Evolutionary conservation across 1,284 basidiomycete genomes (phyloP).

Genomic region (Ceratobasidium sp.): DNA sequence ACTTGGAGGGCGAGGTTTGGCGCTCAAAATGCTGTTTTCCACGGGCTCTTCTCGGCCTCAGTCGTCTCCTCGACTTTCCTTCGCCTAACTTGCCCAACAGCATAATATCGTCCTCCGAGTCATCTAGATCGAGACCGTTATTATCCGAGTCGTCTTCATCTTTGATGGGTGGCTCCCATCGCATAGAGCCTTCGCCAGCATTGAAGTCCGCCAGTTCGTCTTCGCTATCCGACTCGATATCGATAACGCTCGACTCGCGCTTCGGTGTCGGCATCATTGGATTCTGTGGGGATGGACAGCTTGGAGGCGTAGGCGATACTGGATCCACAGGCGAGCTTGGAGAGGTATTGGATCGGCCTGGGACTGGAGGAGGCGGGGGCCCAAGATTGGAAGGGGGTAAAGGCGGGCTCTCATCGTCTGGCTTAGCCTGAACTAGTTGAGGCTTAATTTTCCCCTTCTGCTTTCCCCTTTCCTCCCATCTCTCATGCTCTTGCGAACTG

Average conservation of each 20-base stretch:
- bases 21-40: neutral
- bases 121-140: conserved; percentile 1
- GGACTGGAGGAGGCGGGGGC: neutral
- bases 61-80: conserved; percentile 1
- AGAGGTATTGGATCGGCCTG: neutral
- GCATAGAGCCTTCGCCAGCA: conserved; percentile 36
- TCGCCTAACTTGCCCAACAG: neutral
- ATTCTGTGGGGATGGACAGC: neutral
- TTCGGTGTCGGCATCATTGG: neutral
- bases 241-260: conserved; percentile 40
- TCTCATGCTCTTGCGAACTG: conserved; percentile 33
- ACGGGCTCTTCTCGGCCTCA: neutral
- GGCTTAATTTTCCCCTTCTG: neutral
- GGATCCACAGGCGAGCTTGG: neutral
- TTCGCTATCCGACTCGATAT: conserved; percentile 42
- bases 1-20: neutral
- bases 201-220: conserved; percentile 29
- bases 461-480: neutral
- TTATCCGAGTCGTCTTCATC: conserved; percentile 18
- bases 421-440: neutral
- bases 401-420: neutral
- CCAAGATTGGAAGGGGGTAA: neutral
- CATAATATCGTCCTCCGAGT: conserved; percentile 15
- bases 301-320: neutral
- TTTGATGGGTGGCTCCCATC: conserved; percentile 39